Evolutionary conservation across 306 rosid genomes (phyloP).

Genomic region (Pterocarpus santalinus): DNA sequence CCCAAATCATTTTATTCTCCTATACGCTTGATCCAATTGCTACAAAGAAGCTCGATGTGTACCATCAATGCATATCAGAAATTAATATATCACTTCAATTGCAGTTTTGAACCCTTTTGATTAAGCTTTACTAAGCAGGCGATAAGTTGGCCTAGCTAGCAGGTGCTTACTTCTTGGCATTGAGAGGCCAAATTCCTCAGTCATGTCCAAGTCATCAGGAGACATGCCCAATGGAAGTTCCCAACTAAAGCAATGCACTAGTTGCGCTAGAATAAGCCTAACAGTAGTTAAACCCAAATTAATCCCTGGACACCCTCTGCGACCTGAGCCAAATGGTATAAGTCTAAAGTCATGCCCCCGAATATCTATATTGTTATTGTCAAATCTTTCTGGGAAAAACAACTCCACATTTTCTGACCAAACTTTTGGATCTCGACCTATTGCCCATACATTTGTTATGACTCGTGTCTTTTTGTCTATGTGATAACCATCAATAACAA

Average conservation of each 20-base stretch:
- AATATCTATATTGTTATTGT: background rate
- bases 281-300: slow-evolving; percentile 40
- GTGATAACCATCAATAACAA: slow-evolving; percentile 28
- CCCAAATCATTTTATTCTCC: too few relatives aligned
- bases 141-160: slow-evolving; percentile 36
- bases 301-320: slow-evolving; percentile 55
- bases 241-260: slow-evolving; percentile 58
- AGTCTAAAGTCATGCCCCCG: slow-evolving; percentile 49
- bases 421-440: slow-evolving; percentile 44
- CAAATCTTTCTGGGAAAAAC: slow-evolving; percentile 51
- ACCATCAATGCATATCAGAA: too few relatives aligned
- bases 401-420: slow-evolving; percentile 41
- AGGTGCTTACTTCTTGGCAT: slow-evolving; percentile 31
- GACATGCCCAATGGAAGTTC: slow-evolving; percentile 36
- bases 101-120: too few relatives aligned
- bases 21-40: too few relatives aligned
- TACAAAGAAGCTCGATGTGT: too few relatives aligned
- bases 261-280: slow-evolving; percentile 40
- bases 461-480: slow-evolving; percentile 43
- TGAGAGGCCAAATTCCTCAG: slow-evolving; percentile 36
- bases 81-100: too few relatives aligned
- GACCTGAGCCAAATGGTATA: slow-evolving; percentile 57
- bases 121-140: background rate
- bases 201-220: slow-evolving; percentile 48
- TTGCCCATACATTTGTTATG: slow-evolving; percentile 48